Base-by-base conservation (phyloP, 139 green algal species). In the Tetraselmis chui region DNA sequence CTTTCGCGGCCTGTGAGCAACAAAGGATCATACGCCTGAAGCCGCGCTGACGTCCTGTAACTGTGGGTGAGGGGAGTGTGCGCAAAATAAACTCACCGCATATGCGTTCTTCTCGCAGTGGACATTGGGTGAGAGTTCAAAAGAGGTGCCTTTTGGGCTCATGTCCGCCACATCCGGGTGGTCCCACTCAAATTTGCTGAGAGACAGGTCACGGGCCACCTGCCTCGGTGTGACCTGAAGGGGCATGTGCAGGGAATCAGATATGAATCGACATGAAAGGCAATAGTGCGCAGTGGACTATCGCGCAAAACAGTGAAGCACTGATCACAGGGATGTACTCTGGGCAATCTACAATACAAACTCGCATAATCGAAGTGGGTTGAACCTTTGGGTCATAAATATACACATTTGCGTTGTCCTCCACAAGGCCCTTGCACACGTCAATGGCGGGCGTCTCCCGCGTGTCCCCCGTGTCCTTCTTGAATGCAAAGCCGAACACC, bases 401-500 rank as follows among this genome's bases (percentile, higher is more conserved):
- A 79, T 59, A 82, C 2, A 98, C 77, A 76, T 88, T 90, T 45
- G 90, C 92, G 28, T 87, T 86, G 75, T 97, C 93, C 23, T 88
- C 83, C 31, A 97, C 91, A 0, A 97, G 89, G 30, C 92, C 88
- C 83, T 95, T 93, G 91, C 94, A 98, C 22, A 99, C 97, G 83
- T 99, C 97, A 30, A 99, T 98, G 59, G 97, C 97, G 5, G 97
- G 96, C 0, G 97, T 99, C 90, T 99, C 97, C 80, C 97, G 93
- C 0, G 97, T 99, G 90, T 99, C 97, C 18, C 93, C 93, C 0
- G 91, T 95, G 85, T 96, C 94, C 91, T 98, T 99, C 90, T 99
- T 99, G 94, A 99, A 99, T 27, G 97, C 97, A 88, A 99, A 99
- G 79, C 97, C 97, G n/a, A 97, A 89, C 31, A 99, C 86, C 27